Conservation (phyloP, 345 rosid genomes). For the Pugionium cornutum region DNA sequence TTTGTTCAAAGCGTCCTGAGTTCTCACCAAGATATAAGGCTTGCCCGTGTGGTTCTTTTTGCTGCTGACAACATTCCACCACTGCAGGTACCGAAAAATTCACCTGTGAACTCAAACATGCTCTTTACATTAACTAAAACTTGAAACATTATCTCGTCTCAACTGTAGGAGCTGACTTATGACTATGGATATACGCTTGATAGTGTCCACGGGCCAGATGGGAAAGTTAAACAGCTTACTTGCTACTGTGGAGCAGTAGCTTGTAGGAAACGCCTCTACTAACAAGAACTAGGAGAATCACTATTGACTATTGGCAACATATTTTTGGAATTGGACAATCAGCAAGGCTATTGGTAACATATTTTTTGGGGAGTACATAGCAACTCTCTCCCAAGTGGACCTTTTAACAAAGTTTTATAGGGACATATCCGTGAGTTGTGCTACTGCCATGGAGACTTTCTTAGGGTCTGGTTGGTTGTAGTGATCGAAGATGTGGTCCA, state of each 20-base stretch:
- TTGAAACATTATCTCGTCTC: constrained; percentile 14
- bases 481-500: no score
- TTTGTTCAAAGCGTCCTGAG: constrained; percentile 87
- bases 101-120: constrained; percentile 2
- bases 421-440: neutral
- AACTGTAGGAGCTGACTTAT: constrained; percentile 72
- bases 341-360: constrained; percentile 8
- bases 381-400: constrained; percentile 25
- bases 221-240: constrained; percentile 59
- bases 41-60: constrained; percentile 81
- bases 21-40: constrained; percentile 75
- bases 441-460: no score
- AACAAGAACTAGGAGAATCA: constrained; percentile 29
- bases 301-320: neutral
- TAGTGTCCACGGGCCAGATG: constrained; percentile 73
- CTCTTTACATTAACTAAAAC: neutral
- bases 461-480: no score
- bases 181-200: constrained; percentile 88
- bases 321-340: neutral
- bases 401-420: neutral
- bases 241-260: constrained; percentile 80
- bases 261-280: constrained; percentile 75
- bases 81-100: constrained; percentile 57
- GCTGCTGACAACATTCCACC: constrained; percentile 98
- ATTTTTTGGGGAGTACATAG: constrained; percentile 33